Evolutionary conservation across 2,329 filamentous ascomycete genomes (phyloP).

Genomic region (Scedosporium aurantiacum): DNA sequence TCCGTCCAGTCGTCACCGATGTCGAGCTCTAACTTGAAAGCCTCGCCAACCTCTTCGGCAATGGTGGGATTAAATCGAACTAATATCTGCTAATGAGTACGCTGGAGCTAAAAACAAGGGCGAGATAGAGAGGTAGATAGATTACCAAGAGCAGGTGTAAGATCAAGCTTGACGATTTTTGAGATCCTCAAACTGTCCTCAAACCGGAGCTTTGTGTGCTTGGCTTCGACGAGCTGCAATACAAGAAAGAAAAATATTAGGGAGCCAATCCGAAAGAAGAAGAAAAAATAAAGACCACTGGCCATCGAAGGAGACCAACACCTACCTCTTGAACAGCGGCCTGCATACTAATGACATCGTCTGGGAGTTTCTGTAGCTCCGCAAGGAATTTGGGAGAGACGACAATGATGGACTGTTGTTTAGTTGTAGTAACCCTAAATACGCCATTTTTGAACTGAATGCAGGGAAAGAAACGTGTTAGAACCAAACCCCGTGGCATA

Average conservation of each 20-base stretch:
- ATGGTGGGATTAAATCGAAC: conserved; percentile 26
- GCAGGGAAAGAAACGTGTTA: background rate
- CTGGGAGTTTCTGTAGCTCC: conserved; percentile 21
- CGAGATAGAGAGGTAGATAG: background rate
- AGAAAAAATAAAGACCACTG: background rate
- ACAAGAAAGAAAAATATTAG: background rate
- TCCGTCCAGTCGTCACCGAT: conserved; percentile 27
- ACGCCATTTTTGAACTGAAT: conserved; percentile 19
- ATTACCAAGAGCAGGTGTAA: conserved; percentile 24
- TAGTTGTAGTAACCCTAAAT: conserved; percentile 18
- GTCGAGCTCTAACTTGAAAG: conserved; percentile 23
- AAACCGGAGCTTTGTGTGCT: conserved; percentile 21
- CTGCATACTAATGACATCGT: conserved; percentile 20
- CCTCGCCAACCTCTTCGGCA: conserved; percentile 24
- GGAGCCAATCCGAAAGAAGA: background rate
- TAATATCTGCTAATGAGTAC: background rate
- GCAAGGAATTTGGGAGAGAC: conserved; percentile 19
- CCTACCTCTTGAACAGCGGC: conserved; percentile 15
- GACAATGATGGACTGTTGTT: conserved; percentile 17
- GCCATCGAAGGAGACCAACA: background rate
- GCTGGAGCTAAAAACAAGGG: background rate
- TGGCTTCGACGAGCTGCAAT: conserved; percentile 17
- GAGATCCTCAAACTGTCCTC: conserved; percentile 14
- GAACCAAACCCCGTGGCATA: background rate
- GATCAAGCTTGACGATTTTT: conserved; percentile 18